Evolutionary conservation across 345 rosid genomes (phyloP).

Genomic region (Gossypium arboreum): DNA sequence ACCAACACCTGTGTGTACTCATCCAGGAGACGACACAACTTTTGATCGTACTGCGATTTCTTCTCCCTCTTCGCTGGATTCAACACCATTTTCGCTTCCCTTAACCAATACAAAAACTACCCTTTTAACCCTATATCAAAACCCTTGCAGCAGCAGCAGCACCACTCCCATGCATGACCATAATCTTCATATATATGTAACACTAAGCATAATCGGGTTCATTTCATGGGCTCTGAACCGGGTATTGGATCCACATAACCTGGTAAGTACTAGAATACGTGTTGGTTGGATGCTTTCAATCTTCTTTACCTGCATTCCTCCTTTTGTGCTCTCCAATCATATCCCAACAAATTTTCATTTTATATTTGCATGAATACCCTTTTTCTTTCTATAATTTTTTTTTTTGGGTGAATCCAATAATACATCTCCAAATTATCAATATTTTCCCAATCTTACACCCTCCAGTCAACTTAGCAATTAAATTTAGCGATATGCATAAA

Average conservation of each 20-base stretch:
- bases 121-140: background rate
- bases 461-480: no score
- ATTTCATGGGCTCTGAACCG: background rate
- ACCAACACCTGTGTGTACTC: conserved; percentile 63
- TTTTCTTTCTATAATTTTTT: no score
- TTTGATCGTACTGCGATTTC: conserved; percentile 59
- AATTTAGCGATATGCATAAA: no score
- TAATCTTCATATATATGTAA: background rate
- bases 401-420: no score
- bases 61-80: conserved; percentile 15
- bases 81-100: conserved; percentile 1
- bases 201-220: background rate
- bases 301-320: background rate
- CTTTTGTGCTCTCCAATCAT: background rate
- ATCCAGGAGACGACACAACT: conserved; percentile 63
- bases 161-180: background rate
- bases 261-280: background rate
- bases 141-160: background rate
- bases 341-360: background rate
- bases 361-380: no score
- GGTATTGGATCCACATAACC: background rate
- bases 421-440: no score
- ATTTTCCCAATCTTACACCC: no score
- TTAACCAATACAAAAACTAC: background rate
- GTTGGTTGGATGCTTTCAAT: background rate